phyloP scores from a whole-genome alignment of 1,139 yeast species.

The Nakaseomyces bracarensis region DNA sequence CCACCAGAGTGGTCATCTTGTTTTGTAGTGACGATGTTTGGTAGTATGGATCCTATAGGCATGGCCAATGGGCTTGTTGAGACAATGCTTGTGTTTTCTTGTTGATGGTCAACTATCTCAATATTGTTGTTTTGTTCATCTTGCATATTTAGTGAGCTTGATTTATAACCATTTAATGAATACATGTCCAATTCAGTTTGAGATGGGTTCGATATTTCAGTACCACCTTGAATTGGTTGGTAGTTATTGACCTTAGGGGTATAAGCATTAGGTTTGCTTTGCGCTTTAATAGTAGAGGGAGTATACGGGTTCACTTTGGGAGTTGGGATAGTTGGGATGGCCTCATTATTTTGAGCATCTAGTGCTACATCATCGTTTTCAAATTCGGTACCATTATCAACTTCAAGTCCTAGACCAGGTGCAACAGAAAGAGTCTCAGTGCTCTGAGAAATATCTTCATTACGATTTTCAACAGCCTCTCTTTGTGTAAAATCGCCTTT shows the following conservation, averaged over 20 bases:
- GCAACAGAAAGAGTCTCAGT: background rate
- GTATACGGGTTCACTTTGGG: background rate
- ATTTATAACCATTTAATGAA: conserved; percentile 1
- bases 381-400: too few species aligned
- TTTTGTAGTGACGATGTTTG: too few species aligned
- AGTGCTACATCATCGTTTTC: background rate
- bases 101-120: background rate
- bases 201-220: background rate
- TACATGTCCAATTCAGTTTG: conserved; percentile 5
- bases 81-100: background rate
- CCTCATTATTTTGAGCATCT: background rate
- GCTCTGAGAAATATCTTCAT: background rate
- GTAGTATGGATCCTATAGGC: background rate
- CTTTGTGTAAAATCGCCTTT: background rate
- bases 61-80: background rate
- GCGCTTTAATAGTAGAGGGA: background rate
- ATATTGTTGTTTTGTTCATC: background rate
- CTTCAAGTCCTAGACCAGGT: conserved; percentile 3
- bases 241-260: background rate
- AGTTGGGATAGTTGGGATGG: background rate
- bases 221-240: background rate
- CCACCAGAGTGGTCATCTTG: background rate
- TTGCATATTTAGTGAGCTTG: background rate
- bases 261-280: background rate
- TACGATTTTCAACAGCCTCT: background rate